Percentiles rank a stretch among this genome's conserved stretches.
phyloP scores from a whole-genome alignment of 2,329 filamentous ascomycete species.

The Aspergillus felis region DNA sequence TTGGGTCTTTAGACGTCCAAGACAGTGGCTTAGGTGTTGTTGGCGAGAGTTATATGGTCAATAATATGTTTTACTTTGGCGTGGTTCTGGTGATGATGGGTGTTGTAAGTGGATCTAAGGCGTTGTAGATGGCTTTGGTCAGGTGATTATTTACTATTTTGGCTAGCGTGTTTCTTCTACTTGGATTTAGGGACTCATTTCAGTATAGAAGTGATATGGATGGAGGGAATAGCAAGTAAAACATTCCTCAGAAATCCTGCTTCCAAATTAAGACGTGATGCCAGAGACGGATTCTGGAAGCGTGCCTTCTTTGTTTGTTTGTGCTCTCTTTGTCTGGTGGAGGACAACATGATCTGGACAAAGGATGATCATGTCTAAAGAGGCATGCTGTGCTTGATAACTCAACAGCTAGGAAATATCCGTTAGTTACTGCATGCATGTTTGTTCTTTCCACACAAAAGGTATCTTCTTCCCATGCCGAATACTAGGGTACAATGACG shows the following conservation, averaged over 20 bases:
- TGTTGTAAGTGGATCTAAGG: not conserved
- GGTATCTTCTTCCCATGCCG: not conserved
- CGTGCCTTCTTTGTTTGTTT: not conserved
- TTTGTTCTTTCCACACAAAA: not conserved
- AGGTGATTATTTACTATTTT: not conserved
- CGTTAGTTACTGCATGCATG: not conserved
- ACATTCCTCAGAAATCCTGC: not conserved
- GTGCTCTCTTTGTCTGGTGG: not conserved
- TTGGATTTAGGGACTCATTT: not conserved
- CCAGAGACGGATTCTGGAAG: not conserved
- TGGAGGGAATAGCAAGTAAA: not conserved
- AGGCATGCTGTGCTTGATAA: not conserved
- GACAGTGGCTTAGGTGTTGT: not conserved
- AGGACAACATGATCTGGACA: not conserved
- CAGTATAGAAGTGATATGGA: not conserved
- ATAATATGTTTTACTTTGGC: not conserved
- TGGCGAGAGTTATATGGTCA: not conserved
- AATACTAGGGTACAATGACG: not conserved
- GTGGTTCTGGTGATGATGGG: conserved; percentile 6
- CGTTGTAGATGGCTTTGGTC: not conserved
- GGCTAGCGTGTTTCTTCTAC: not conserved
- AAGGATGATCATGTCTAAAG: not conserved
- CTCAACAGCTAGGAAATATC: not conserved
- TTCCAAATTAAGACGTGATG: not conserved
- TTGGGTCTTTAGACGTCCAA: not conserved